phyloP scores from a whole-genome alignment of 768 basidiomycete genomes.

The Naematelia aurantialba region DNA sequence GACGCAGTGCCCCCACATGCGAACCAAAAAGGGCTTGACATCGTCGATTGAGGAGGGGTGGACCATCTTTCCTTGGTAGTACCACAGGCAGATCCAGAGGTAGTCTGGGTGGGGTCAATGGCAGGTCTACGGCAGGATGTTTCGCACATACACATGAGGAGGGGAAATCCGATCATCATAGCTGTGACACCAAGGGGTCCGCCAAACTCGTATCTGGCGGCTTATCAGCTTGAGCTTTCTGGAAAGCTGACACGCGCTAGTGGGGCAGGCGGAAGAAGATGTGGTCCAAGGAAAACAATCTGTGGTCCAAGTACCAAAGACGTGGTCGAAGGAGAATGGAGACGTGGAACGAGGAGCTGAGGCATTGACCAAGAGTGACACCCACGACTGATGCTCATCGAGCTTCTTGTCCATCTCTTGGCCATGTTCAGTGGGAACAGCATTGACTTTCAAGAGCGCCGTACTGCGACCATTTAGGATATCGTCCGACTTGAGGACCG shows the following conservation, averaged over 20 bases:
- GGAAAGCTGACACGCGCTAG: too few species aligned
- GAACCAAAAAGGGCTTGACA: conserved; percentile 68
- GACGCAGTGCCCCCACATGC: conserved; percentile 80
- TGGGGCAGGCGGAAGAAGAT: neutral
- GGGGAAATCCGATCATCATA: conserved; percentile 91
- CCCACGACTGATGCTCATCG: conserved; percentile 65
- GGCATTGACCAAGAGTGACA: conserved; percentile 3
- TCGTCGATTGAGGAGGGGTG: conserved; percentile 66
- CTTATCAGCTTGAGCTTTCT: too few species aligned
- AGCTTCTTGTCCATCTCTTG: conserved; percentile 68
- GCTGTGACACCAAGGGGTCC: conserved; percentile 84
- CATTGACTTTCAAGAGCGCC: conserved; percentile 31
- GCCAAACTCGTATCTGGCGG: conserved; percentile 95
- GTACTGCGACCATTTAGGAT: conserved; percentile 28
- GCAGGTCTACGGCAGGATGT: too few species aligned
- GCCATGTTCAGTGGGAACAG: conserved; percentile 62
- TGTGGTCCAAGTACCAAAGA: too few species aligned
- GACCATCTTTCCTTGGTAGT: conserved; percentile 81
- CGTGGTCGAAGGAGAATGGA: too few species aligned
- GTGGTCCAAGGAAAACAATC: too few species aligned
- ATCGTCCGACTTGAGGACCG: conserved; percentile 19
- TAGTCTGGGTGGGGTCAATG: too few species aligned
- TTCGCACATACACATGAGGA: conserved; percentile 67
- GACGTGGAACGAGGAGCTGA: neutral
- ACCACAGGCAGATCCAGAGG: conserved; percentile 95